phyloP scores from a whole-genome alignment of 805 yeast genomes.

The Kluyveromyces nonfermentans region DNA sequence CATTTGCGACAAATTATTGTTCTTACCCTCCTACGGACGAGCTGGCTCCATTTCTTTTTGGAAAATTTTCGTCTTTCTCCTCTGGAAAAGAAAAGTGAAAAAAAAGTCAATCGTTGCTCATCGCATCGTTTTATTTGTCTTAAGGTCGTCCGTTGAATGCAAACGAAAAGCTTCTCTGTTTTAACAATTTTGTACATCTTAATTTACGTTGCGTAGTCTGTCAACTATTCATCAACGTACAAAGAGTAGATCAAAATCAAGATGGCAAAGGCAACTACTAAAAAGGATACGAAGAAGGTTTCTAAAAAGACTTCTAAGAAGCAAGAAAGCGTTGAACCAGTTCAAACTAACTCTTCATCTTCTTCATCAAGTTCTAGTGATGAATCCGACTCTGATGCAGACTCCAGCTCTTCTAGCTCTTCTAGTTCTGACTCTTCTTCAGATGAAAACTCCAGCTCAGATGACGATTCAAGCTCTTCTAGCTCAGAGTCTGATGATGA shows the following conservation, averaged over 20 bases:
- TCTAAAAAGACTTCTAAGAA: slow-evolving; percentile 3
- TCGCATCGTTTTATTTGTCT: slow-evolving; percentile 9
- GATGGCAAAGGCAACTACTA: slow-evolving; percentile 18
- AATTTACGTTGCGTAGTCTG: not conserved
- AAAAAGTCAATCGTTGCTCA: slow-evolving; percentile 5
- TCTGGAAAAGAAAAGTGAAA: not conserved
- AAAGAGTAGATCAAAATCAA: not conserved
- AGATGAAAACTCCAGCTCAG: not conserved
- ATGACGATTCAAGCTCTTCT: slow-evolving; percentile 7
- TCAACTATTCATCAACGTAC: not conserved
- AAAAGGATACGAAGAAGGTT: slow-evolving; percentile 16
- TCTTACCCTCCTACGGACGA: not conserved
- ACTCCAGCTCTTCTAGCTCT: slow-evolving; percentile 8
- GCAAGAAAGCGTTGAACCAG: slow-evolving; percentile 15
- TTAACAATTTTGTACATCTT: no score
- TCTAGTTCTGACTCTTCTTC: slow-evolving; percentile 4
- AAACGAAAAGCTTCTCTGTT: no score
- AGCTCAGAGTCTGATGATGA: slow-evolving; percentile 11
- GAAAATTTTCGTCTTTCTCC: not conserved
- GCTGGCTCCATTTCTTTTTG: not conserved
- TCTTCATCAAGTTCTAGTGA: slow-evolving; percentile 6
- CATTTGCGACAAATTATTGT: not conserved
- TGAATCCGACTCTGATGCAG: slow-evolving; percentile 10
- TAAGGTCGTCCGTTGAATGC: no score
- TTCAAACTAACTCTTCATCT: slow-evolving; percentile 10